Evolutionary conservation across 2,329 filamentous ascomycete species (phyloP).

Genomic region (Alternaria sp.): DNA sequence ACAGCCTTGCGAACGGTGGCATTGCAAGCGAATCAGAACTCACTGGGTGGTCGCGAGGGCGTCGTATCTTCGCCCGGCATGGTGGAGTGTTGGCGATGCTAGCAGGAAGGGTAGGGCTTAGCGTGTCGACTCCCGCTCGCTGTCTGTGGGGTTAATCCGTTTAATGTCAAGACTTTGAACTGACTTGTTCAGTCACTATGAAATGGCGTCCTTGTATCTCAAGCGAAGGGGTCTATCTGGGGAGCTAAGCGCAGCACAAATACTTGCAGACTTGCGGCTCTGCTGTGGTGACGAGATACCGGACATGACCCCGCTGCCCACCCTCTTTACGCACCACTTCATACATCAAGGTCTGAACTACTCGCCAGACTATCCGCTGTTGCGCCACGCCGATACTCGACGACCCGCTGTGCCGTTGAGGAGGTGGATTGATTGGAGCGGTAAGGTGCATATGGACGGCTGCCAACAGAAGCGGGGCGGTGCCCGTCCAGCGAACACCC

Average conservation of each 20-base stretch:
- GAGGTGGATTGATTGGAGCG: constrained; percentile 9
- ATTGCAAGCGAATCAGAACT: constrained; percentile 20
- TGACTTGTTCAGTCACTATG: not conserved
- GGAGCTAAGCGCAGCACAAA: not conserved
- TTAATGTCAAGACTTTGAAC: not conserved
- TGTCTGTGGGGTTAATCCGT: constrained; percentile 1
- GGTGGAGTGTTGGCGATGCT: constrained; percentile 1
- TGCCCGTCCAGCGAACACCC: constrained; percentile 8
- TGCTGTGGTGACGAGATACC: constrained; percentile 10
- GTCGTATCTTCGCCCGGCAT: constrained; percentile 5
- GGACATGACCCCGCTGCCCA: not conserved
- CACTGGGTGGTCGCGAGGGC: constrained; percentile 12
- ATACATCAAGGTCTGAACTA: constrained; percentile 7
- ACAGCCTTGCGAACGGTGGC: constrained; percentile 14
- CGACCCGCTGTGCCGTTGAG: not conserved
- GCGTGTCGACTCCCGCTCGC: not conserved
- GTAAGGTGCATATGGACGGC: constrained; percentile 6
- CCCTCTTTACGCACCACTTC: not conserved
- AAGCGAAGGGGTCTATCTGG: not conserved
- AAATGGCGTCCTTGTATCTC: not conserved
- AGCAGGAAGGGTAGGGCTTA: constrained; percentile 18
- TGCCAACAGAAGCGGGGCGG: constrained; percentile 14
- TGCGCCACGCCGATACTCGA: constrained; percentile 1
- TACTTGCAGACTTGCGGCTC: constrained; percentile 12
- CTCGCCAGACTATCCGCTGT: constrained; percentile 3